These are phyloP conservation scores for Fagus crenata DNA, from an alignment of 306 rosid genomes.

Conservation along the genomic window DNA sequence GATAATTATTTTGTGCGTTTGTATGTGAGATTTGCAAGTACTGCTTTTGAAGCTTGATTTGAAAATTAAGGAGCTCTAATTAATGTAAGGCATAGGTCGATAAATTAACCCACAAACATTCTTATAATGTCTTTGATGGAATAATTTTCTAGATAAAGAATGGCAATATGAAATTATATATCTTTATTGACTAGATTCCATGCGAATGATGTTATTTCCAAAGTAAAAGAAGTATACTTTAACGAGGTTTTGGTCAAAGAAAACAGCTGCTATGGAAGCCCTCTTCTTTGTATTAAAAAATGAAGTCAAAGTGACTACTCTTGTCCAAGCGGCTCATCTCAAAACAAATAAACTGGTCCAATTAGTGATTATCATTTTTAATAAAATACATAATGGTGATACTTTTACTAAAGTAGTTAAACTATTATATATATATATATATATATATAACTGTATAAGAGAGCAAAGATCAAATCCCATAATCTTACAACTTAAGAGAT, in stretches of 20 bases:
- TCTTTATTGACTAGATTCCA: conserved; percentile 4
- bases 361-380: too few relatives aligned
- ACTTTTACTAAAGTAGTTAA: not conserved
- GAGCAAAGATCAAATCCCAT: not conserved
- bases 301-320: not conserved
- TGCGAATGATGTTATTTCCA: not conserved
- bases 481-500: not conserved
- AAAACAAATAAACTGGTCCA: not conserved
- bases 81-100: too few relatives aligned
- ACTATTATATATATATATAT: too few relatives aligned
- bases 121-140: not conserved
- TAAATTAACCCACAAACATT: too few relatives aligned
- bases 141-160: not conserved
- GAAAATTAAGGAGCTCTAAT: too few relatives aligned
- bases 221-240: not conserved
- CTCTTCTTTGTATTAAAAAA: not conserved
- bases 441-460: not conserved
- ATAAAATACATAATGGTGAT: too few relatives aligned
- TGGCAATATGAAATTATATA: not conserved
- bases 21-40: too few relatives aligned
- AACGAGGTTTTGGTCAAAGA: not conserved
- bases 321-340: too few relatives aligned
- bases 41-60: too few relatives aligned
- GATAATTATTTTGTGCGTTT: not conserved
- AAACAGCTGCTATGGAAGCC: not conserved